Evolutionary conservation across 129 eudicot species (phyloP).

Genomic region (Tanacetum coccineum): DNA sequence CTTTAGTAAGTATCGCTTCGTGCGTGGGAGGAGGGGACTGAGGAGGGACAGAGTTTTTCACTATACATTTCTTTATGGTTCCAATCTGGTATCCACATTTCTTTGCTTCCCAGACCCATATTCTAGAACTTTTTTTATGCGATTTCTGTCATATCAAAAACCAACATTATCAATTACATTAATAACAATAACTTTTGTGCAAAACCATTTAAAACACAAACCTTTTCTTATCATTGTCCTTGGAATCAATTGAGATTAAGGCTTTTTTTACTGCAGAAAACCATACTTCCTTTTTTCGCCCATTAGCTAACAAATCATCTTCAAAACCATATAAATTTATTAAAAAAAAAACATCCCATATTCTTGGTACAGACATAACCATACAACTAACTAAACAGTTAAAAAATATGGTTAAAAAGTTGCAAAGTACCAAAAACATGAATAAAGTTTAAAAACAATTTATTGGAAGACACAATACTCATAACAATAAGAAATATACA

Average conservation of each 20-base stretch:
- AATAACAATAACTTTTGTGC: neutral
- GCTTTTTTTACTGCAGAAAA: slow-evolving; percentile 69
- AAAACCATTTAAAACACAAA: slow-evolving; percentile 24
- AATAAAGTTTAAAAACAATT: slow-evolving; percentile 13
- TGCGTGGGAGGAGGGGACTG: slow-evolving; percentile 36
- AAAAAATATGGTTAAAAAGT: no score
- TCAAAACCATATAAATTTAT: slow-evolving; percentile 20
- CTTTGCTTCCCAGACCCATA: slow-evolving; percentile 56
- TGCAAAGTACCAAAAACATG: neutral
- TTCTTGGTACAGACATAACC: no score
- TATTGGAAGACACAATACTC: slow-evolving; percentile 19
- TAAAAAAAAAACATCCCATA: slow-evolving; percentile 23
- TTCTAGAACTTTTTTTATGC: slow-evolving; percentile 37
- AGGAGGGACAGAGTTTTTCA: slow-evolving; percentile 24
- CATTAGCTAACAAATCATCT: slow-evolving; percentile 61
- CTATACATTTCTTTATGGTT: slow-evolving; percentile 25
- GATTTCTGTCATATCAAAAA: slow-evolving; percentile 34
- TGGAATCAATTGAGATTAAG: slow-evolving; percentile 53
- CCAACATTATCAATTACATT: slow-evolving; percentile 19
- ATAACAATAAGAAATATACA: neutral
- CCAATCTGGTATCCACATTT: slow-evolving; percentile 23
- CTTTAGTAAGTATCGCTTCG: slow-evolving; percentile 42
- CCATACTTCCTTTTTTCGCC: slow-evolving; percentile 70
- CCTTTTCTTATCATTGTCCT: slow-evolving; percentile 58
- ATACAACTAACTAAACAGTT: no score